Evolutionary conservation across 352 stramenopile genomes (phyloP), one percentile per base, ranked within the genome.

Genomic region (Pythium graminicola): DNA sequence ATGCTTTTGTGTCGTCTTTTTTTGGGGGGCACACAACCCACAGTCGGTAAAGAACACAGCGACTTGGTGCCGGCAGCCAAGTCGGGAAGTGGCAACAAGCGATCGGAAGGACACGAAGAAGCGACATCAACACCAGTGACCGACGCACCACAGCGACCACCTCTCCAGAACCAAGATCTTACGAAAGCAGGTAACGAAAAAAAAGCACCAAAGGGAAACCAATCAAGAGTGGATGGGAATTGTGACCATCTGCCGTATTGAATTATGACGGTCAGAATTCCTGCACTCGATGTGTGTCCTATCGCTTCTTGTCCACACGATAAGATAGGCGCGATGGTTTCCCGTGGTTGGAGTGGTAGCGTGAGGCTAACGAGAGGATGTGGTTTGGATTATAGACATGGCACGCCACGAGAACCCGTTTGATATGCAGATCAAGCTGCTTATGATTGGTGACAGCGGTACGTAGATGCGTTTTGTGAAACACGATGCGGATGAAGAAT

Each of bases 381-480:
- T 50, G 31, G 17, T 70, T 33, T 32, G 44, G 49, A 19, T 61
- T 17, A 31, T 44, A 67, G 54, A 33, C 36, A 95, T 95, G 87
- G 85, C 87, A 53, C 81, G 81, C 57, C 81, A 95, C 72, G 84
- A 95, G 31, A 95, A 95, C 64, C 85, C 83, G 13, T 98, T 97
- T 61, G 93, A 98, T 65, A 98, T 98, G 88, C 95, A 98, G 76
- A 97, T 98, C 65, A 98, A 98, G 66, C 73, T 98, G 55, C 78
- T 98, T 38, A 98, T 98, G 90, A 98, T 98, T 53, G 95, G 95
- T 23, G 93, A 98, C 65, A 97, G 86, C 69, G 91, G 91, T 97
- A 60, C 56, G 82, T 81, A 11, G 8, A 32, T n/a, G 20, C 28
- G 8, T 13, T 33, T 33, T 8, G 38, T 44, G 38, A n/a, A n/a